Evolutionary conservation across 1,284 basidiomycete species (phyloP), one percentile per base, ranked within the genome.

Genomic region (Ganoderma boninense): DNA sequence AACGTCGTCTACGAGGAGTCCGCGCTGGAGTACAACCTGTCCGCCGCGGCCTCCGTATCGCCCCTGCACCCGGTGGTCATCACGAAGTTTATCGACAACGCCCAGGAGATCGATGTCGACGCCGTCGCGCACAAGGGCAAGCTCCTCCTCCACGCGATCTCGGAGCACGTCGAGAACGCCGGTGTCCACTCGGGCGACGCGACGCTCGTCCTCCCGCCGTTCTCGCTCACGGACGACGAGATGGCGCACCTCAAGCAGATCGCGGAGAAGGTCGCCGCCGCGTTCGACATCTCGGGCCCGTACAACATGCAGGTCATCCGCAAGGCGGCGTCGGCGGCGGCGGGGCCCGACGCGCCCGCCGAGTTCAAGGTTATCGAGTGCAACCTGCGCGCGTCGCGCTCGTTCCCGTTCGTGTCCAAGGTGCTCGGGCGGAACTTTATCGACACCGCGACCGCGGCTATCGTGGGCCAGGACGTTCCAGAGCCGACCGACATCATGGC

Each of bases 251-350:
- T 98, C 74, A 99, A 98, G 86, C 88, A 87, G 65, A 98, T 99
- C 74, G 96, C 97, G 0, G 90, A 96, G 83, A 98, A 98, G 84
- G 97, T 99, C 71, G 98, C 96, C 60, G 87, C 88, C 66, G 97
- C 97, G 1, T 98, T 99, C 82, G 87, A 98, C 78, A 99, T 99
- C 71, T 97, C 96, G 38, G 97, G 98, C 44, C 98, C 98, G 7
- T 99, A 92, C 91, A 99, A 99, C 84, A 99, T 99, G 97, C 98
- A 99, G 84, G 90, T 99, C 82, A 99, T 99, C 84, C 92, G 95
- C 79, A 96, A 97, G 83, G 89, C 91, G 2, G 82, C 89, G 11
- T n/a, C n/a, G n/a, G n/a, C n/a, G n/a, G n/a, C n/a, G n/a, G n/a
- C n/a, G n/a, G n/a, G n/a, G n/a, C n/a, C n/a, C n/a, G 87, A 87